phyloP scores from a whole-genome alignment of 495 filamentous ascomycete species.

The Penicillium atrosanguineum region DNA sequence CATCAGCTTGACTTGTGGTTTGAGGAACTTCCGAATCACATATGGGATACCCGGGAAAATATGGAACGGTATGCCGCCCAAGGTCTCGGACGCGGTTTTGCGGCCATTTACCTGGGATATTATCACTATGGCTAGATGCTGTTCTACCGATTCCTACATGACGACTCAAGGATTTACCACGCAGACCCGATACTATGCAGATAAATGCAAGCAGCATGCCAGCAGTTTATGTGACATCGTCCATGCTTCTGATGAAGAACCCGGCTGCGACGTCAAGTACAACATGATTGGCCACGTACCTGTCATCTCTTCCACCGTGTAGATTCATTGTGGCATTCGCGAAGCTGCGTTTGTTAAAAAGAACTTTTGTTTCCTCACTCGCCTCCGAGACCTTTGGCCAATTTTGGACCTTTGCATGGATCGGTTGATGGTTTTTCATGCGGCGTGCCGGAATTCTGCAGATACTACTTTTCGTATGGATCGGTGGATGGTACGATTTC shows the following conservation, averaged over 20 bases:
- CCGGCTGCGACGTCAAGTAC: slow-evolving; percentile 36
- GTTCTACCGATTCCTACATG: slow-evolving; percentile 42
- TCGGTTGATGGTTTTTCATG: slow-evolving; percentile 36
- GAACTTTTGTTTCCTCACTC: slow-evolving; percentile 39
- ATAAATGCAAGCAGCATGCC: slow-evolving; percentile 36
- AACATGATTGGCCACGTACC: slow-evolving; percentile 43
- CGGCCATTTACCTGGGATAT: slow-evolving; percentile 41
- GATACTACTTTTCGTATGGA: slow-evolving; percentile 35
- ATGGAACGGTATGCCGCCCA: slow-evolving; percentile 23
- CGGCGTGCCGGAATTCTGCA: slow-evolving; percentile 30
- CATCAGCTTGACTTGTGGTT: slow-evolving; percentile 30
- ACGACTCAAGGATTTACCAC: slow-evolving; percentile 6
- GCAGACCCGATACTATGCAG: slow-evolving; percentile 24
- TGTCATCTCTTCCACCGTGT: slow-evolving; percentile 40
- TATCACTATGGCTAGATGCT: slow-evolving; percentile 43
- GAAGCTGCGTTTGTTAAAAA: slow-evolving; percentile 29
- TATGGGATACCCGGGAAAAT: slow-evolving; percentile 31
- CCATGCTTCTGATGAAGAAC: slow-evolving; percentile 25
- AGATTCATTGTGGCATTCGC: slow-evolving; percentile 34
- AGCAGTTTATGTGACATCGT: slow-evolving; percentile 34
- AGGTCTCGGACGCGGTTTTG: slow-evolving; percentile 38
- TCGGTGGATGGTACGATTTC: slow-evolving; percentile 34
- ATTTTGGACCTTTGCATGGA: slow-evolving; percentile 32
- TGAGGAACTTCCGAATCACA: slow-evolving; percentile 21
- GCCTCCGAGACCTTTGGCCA: slow-evolving; percentile 34